Evolutionary conservation across 2,329 filamentous ascomycete genomes (phyloP), one percentile per base, ranked within the genome.

Genomic region (Trichoderma breve): DNA sequence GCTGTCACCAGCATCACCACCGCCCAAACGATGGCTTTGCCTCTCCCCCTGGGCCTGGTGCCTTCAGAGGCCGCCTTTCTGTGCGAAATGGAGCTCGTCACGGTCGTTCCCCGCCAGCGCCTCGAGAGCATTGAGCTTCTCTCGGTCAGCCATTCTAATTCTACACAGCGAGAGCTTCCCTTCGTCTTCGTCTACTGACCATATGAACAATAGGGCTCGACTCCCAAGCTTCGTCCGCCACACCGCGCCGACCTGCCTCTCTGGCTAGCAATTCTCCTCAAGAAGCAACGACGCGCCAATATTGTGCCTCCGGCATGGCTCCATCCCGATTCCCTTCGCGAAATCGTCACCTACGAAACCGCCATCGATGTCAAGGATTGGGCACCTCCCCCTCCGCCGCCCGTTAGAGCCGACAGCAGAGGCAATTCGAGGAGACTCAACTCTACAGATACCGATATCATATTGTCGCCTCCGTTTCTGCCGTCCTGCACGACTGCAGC

Each of bases 51-150:
- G 66, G 86, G 84, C 81, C 87, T 98, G 58, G 92, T 93, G 77
- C 94, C 96, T 73, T 87, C 93, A 74, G 96, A 99, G 84, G 92
- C 97, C 60, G 93, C 94, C 65, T 99, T 98, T 79, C 85, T 98
- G 32, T 97, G 95, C 82, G 96, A 99, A 84, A 98, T 98, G 94
- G 95, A 98, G 84, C 89, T 94, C 78, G 92, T 99, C 71, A 98
- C 95, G 0, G 89, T 99, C 26, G 90, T 98, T 64, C 96, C 96
- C 43, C 93, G 96, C 69, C 95, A 98, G 81, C 89, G 93, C 74
- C 90, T 99, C 68, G 94, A 98, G 75, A 90, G 89, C 76, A 92
- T 99, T 74, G 87, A 93, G 77, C 88, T 99, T 74, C 88, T 99
- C 70, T 91, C 92, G 75, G 96, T 98, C 86, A 85, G 74, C 21